Percentiles rank a stretch among this genome's conserved stretches.
Evolutionary conservation across 768 basidiomycete species (phyloP).

Genomic region (Lactifluus rugatus): DNA sequence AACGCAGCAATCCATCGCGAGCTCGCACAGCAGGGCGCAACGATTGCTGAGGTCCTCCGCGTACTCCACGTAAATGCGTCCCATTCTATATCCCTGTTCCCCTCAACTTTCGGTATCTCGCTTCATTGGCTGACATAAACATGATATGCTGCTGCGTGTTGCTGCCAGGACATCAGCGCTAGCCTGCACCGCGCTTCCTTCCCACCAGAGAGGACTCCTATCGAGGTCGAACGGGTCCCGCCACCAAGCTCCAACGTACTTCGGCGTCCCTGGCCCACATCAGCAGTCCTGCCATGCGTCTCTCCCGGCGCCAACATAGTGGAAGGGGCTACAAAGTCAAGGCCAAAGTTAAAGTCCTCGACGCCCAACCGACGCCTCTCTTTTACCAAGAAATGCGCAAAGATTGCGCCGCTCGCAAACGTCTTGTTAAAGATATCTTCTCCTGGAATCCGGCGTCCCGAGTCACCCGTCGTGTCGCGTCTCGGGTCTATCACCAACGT

Average conservation of each 20-base stretch:
- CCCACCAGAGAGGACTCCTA: no score
- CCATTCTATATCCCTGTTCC: no score
- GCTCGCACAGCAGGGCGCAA: conserved; percentile 17
- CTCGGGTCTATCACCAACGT: not conserved
- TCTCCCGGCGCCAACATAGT: not conserved
- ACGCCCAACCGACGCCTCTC: conserved; percentile 6
- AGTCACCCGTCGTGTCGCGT: not conserved
- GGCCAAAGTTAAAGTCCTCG: no score
- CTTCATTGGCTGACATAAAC: not conserved
- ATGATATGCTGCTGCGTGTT: not conserved
- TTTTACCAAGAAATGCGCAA: conserved; percentile 1
- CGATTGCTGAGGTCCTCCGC: conserved; percentile 11
- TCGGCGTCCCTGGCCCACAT: not conserved
- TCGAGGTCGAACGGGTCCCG: not conserved
- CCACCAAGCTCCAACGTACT: not conserved
- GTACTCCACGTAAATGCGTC: conserved; percentile 7
- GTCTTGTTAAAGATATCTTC: conserved; percentile 4
- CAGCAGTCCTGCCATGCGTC: no score
- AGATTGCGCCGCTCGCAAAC: conserved; percentile 1
- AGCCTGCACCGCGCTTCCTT: not conserved
- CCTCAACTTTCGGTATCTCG: not conserved
- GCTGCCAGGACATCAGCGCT: not conserved
- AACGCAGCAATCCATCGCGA: conserved; percentile 14
- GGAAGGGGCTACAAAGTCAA: not conserved
- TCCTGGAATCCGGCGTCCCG: no score